phyloP scores from a whole-genome alignment of 345 rosid species.

The Salix suchowensis region DNA sequence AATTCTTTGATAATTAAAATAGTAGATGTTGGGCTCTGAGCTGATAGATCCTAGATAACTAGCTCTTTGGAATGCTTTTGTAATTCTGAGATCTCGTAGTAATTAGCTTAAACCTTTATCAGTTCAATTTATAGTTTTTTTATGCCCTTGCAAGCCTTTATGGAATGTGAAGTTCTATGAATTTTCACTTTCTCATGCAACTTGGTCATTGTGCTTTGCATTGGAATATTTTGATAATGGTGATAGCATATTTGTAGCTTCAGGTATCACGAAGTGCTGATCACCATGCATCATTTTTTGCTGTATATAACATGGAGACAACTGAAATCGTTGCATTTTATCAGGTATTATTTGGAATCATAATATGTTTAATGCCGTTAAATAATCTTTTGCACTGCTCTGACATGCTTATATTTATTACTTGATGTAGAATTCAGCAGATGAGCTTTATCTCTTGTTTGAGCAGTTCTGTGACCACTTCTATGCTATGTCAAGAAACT shows the following conservation, averaged over 20 bases:
- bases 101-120: neutral
- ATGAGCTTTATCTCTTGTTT: slow-evolving; percentile 73
- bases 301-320: slow-evolving; percentile 95
- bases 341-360: slow-evolving; percentile 45
- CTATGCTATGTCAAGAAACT: slow-evolving; percentile 56
- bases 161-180: neutral
- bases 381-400: neutral
- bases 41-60: neutral
- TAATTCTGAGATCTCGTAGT: neutral
- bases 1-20: too few relatives aligned
- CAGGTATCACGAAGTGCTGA: slow-evolving; percentile 70
- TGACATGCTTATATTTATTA: slow-evolving; percentile 15
- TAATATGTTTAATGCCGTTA: slow-evolving; percentile 1
- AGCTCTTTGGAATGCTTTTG: neutral
- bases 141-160: neutral
- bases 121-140: neutral
- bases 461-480: slow-evolving; percentile 80
- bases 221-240: slow-evolving; percentile 4
- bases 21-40: neutral
- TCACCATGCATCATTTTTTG: slow-evolving; percentile 76
- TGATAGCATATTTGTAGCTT: slow-evolving; percentile 21
- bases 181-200: neutral
- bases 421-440: slow-evolving; percentile 70
- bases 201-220: neutral
- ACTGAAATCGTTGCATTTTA: slow-evolving; percentile 91